Base-by-base conservation (phyloP, 2,329 filamentous ascomycete genomes). In the Fusarium cyanostomum region DNA sequence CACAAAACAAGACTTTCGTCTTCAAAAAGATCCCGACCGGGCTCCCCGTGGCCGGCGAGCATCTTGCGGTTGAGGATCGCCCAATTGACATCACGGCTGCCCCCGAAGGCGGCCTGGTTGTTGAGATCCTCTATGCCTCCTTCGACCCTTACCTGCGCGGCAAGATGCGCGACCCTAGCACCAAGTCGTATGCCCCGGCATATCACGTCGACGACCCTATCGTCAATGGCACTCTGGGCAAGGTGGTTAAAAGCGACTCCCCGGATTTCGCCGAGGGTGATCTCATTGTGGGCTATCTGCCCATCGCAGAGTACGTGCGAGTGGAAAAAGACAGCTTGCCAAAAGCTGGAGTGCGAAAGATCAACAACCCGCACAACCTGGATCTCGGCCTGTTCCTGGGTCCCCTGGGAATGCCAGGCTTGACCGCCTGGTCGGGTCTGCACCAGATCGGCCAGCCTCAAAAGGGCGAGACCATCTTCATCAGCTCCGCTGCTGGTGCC, bases 111-210 rank as follows among this genome's bases (percentile, higher is more conserved):
- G 89, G 90, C 63, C 89, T 92, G 35, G 75, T 96, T 44, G 78
- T 89, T 64, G 86, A 92, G 79, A 85, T 90, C 68, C 84, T 89
- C 71, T 92, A 90, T 75, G 82, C 88, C 64, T 94, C 91, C 35
- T 90, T 90, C 78, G 92, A 96, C 76, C 92, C 92, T 2, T 96
- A 96, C 80, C 87, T 91, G 81, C 90, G 93, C 55, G 90, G 90
- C 59, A 86, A 86, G 67, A 94, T 96, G 90, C 88, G 92, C 43
- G 77, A 82, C 43, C 73, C 90, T 7, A 75, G 80, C 31, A 70
- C 79, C 73, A 86, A 90, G 78, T 92, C 90, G 9, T 95, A 77
- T 62, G 39, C 64, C 2, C 69, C 74, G 1, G 62, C 75, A 12
- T 92, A 88, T 71, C 73, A 81, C 13, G 75, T 91, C 42, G 82